A percentile compares a stretch with the other conserved stretches of the same genome.
phyloP scores from a whole-genome alignment of 495 filamentous ascomycete species.

The Penicillium angulare region DNA sequence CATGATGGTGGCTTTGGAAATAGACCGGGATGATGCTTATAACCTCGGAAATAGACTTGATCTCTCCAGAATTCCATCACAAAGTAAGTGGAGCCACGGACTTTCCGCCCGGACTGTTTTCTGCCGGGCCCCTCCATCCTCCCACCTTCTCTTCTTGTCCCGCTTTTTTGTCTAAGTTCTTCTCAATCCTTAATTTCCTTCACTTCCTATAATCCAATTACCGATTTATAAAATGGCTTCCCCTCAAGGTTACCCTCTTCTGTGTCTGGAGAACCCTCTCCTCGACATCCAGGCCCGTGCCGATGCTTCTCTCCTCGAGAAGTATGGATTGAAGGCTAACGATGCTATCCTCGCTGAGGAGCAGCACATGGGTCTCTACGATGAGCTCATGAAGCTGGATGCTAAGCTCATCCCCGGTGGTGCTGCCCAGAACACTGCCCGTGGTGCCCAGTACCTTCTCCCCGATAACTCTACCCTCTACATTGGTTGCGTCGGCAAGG shows the following conservation, averaged over 20 bases:
- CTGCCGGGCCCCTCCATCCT: constrained; percentile 28
- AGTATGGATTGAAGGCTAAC: constrained; percentile 91
- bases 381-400: constrained; percentile 83
- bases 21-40: not conserved
- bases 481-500: constrained; percentile 87
- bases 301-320: constrained; percentile 75
- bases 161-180: constrained; percentile 13
- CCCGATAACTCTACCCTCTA: constrained; percentile 83
- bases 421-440: constrained; percentile 96
- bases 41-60: not conserved
- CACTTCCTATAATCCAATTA: too few species aligned
- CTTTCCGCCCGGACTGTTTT: constrained; percentile 19
- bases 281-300: constrained; percentile 90
- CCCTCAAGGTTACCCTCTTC: constrained; percentile 72
- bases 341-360: constrained; percentile 95
- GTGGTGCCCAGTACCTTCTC: constrained; percentile 93
- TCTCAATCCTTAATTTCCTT: too few species aligned
- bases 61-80: not conserved
- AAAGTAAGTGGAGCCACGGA: constrained; percentile 1
- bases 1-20: constrained; percentile 20
- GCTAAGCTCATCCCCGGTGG: constrained; percentile 95
- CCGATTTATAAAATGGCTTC: constrained; percentile 76
- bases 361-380: constrained; percentile 84
- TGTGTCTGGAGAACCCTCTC: constrained; percentile 94
- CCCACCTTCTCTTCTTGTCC: constrained; percentile 16